These are phyloP conservation scores for Ophiosphaerella korrae DNA, from an alignment of 2,329 filamentous ascomycete genomes.

Conservation along the genomic window DNA sequence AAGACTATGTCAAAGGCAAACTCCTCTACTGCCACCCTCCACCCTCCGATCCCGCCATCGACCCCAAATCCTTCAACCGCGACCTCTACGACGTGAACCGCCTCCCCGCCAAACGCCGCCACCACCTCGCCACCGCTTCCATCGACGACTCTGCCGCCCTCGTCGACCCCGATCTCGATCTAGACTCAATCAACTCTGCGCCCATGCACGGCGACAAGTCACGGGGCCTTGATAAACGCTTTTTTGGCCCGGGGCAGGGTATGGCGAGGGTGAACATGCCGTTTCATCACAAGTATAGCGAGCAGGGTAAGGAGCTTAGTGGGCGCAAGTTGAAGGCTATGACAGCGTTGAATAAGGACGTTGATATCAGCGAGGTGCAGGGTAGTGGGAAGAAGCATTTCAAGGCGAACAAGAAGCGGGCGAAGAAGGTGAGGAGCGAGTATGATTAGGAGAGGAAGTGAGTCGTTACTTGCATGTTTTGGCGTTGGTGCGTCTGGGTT, in stretches of 20 bases:
- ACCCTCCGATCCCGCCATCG: constrained; percentile 67
- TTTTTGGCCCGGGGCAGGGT: constrained; percentile 73
- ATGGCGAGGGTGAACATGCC: constrained; percentile 73
- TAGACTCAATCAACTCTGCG: constrained; percentile 44
- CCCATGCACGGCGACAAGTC: constrained; percentile 71
- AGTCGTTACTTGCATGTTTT: too few relatives aligned
- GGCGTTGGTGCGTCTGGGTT: too few relatives aligned
- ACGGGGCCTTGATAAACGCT: constrained; percentile 79
- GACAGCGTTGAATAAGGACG: constrained; percentile 79
- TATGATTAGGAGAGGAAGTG: constrained; percentile 34
- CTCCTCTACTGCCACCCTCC: constrained; percentile 90
- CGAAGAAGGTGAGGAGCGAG: constrained; percentile 55
- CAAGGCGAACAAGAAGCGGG: constrained; percentile 74
- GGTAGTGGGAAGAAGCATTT: constrained; percentile 90
- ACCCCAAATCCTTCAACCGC: constrained; percentile 79
- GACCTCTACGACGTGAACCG: constrained; percentile 86
- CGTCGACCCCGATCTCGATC: constrained; percentile 57
- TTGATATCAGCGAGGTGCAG: constrained; percentile 79
- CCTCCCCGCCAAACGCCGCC: constrained; percentile 79
- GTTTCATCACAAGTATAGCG: constrained; percentile 87
- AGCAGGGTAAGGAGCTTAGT: constrained; percentile 82
- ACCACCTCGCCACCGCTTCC: constrained; percentile 59
- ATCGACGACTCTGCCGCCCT: constrained; percentile 46
- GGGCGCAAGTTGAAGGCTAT: constrained; percentile 83
- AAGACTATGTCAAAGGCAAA: constrained; percentile 97